These are phyloP conservation scores for Colletotrichum phormii DNA, from an alignment of 2,329 filamentous ascomycete species.

Conservation along the genomic window DNA sequence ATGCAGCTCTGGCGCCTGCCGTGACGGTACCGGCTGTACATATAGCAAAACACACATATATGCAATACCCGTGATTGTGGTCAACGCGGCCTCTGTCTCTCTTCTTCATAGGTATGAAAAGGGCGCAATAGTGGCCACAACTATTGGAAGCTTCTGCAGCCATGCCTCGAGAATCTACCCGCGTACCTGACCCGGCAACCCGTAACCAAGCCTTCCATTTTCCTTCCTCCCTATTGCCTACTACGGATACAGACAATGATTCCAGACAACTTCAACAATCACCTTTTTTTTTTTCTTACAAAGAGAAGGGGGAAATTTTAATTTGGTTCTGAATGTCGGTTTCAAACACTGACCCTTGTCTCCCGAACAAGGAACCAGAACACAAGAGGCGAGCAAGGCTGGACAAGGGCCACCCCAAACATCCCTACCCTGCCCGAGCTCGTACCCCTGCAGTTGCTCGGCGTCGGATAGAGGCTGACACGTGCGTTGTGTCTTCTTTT, in stretches of 20 bases:
- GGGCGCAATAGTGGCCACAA: neutral
- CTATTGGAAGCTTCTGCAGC: neutral
- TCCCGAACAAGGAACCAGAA: slow-evolving; percentile 7
- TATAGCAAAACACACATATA: neutral
- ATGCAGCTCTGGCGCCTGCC: slow-evolving; percentile 4
- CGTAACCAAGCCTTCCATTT: neutral
- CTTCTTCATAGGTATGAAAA: neutral
- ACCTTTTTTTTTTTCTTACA: neutral
- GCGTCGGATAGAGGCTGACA: slow-evolving; percentile 27
- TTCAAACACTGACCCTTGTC: slow-evolving; percentile 28
- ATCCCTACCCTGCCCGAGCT: slow-evolving; percentile 24
- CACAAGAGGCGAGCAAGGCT: slow-evolving; percentile 17
- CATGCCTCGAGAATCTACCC: neutral
- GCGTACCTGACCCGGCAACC: neutral
- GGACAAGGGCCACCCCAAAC: slow-evolving; percentile 26
- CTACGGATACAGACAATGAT: neutral
- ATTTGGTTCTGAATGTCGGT: slow-evolving; percentile 19
- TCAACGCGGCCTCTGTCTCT: neutral
- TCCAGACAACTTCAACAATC: neutral
- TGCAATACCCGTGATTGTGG: neutral
- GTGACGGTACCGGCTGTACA: neutral
- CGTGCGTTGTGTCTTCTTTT: slow-evolving; percentile 6
- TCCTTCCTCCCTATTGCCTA: neutral
- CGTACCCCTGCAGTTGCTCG: slow-evolving; percentile 28
- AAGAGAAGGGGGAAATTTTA: neutral